Evolutionary conservation across 164 flowering plant species (phyloP), one percentile per base, ranked within the genome.

Genomic region (Berberis thunbergii): DNA sequence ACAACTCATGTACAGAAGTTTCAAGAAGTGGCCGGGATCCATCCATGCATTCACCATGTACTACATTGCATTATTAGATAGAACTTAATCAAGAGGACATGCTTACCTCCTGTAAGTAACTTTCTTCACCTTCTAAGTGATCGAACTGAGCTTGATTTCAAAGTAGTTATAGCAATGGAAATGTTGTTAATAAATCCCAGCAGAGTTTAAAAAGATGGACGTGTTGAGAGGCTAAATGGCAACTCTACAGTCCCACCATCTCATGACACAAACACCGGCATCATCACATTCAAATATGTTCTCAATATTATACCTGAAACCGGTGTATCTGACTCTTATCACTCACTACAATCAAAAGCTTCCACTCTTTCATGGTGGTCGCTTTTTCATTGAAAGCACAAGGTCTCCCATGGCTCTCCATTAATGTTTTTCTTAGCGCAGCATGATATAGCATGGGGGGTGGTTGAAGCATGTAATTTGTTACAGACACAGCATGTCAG

Each of bases 301-400:
- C 41, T 63, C 7, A 26, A 26, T 26, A 63, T 63, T 50, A 45
- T 6, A 43, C 66, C 59, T 52, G 42, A 63, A 63, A 43, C 50
- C 44, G 58, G 58, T 43, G 59, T 63, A 2, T 63, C 59, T 9
- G 66, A 50, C 49, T 63, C 11, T 63, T 6, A 54, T 53, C 5
- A 53, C n/a, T 7, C 59, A 45, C 40, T 26, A 8, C 10, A 40
- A 2, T 48, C 46, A 52, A 50, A 63, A 63, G 49, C 59, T 63
- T 42, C 66, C 66, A 1, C 49, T 63, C 58, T 43, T 57, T 62
- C 71, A 72, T 12, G 61, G 70, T 12, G 67, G 67, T 38, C 63
- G 63, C 11, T 69, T 63, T 56, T 45, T 45, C 57, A 40, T 48
- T 40, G 55, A 26, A 2, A 54, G 60, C 60, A 41, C 71, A n/a